Percentiles rank a stretch among this genome's conserved stretches.
Conservation (phyloP, 1,284 basidiomycete species). For the Cryptococcus sp. region DNA sequence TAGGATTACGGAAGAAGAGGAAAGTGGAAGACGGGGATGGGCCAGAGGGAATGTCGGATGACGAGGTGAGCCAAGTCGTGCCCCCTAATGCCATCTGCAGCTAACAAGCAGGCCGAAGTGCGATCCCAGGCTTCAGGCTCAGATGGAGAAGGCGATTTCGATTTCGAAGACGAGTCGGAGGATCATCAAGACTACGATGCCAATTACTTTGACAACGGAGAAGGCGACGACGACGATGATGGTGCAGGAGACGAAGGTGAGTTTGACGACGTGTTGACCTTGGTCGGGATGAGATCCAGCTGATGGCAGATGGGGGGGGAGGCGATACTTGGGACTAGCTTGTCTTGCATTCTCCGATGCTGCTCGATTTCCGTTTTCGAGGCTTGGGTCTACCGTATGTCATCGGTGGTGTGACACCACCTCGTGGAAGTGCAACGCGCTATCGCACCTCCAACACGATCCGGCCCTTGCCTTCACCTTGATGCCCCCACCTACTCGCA, state of each 20-base stretch:
- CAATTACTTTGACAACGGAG: conserved; percentile 48
- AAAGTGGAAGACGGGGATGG: conserved; percentile 22
- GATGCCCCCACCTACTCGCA: too few relatives aligned
- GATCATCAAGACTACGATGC: conserved; percentile 47
- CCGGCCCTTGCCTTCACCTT: too few relatives aligned
- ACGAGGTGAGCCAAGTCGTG: not conserved
- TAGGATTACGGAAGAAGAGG: conserved; percentile 13
- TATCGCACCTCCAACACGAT: too few relatives aligned
- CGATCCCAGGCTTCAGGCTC: conserved; percentile 12
- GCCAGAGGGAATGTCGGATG: not conserved
- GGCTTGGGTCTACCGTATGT: too few relatives aligned
- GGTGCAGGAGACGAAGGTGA: conserved; percentile 38
- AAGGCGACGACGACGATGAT: conserved; percentile 45
- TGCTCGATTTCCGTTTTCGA: too few relatives aligned
- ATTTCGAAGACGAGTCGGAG: conserved; percentile 42
- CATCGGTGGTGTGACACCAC: too few relatives aligned
- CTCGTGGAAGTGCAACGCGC: too few relatives aligned
- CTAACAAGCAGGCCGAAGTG: not conserved
- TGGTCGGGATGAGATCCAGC: not conserved
- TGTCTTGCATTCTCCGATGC: too few relatives aligned
- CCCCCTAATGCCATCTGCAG: not conserved
- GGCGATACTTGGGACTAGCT: too few relatives aligned
- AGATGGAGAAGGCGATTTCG: conserved; percentile 36
- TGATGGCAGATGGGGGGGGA: not conserved
- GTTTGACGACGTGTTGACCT: not conserved